Percentiles rank a stretch among this genome's conserved stretches.
Conservation (phyloP, 1,139 yeast species). For the Saccharomyces hybrid region DNA sequence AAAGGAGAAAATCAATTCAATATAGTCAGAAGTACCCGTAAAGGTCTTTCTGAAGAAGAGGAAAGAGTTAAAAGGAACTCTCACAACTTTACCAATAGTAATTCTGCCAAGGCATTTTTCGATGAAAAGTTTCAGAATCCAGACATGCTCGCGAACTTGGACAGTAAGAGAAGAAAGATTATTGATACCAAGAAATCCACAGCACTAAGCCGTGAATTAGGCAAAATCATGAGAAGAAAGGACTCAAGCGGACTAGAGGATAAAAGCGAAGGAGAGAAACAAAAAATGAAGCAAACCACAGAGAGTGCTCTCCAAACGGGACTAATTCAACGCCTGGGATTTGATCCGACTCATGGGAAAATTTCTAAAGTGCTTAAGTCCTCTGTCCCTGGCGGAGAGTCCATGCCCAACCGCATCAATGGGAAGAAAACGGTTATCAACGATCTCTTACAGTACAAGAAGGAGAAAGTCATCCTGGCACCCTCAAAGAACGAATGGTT, state of each 20-base stretch:
- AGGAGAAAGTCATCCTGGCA: constrained; percentile 28
- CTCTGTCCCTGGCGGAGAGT: not conserved
- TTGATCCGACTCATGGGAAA: constrained; percentile 41
- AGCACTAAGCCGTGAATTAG: constrained; percentile 16
- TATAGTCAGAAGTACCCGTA: constrained; percentile 19
- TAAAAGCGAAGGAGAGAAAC: constrained; percentile 6
- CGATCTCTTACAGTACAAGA: constrained; percentile 29
- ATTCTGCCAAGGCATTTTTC: constrained; percentile 42
- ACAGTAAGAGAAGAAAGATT: constrained; percentile 25
- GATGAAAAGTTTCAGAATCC: constrained; percentile 43
- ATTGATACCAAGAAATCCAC: constrained; percentile 20
- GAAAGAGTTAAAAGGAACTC: constrained; percentile 17
- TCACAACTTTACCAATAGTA: constrained; percentile 33
- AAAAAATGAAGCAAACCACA: constrained; percentile 15
- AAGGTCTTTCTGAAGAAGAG: constrained; percentile 14
- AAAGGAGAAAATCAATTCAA: constrained; percentile 4
- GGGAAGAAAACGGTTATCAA: constrained; percentile 23
- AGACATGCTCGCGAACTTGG: constrained; percentile 35
- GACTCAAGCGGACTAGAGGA: not conserved
- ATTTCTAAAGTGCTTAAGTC: constrained; percentile 16
- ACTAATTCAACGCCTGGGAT: constrained; percentile 40
- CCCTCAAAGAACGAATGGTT: constrained; percentile 27
- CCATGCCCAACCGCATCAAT: constrained; percentile 9
- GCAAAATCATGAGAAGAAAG: constrained; percentile 9
- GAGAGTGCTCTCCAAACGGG: constrained; percentile 35